A percentile compares a stretch with the other conserved stretches of the same genome.
Evolutionary conservation across 306 rosid species (phyloP).

Genomic region (Quercus suber): DNA sequence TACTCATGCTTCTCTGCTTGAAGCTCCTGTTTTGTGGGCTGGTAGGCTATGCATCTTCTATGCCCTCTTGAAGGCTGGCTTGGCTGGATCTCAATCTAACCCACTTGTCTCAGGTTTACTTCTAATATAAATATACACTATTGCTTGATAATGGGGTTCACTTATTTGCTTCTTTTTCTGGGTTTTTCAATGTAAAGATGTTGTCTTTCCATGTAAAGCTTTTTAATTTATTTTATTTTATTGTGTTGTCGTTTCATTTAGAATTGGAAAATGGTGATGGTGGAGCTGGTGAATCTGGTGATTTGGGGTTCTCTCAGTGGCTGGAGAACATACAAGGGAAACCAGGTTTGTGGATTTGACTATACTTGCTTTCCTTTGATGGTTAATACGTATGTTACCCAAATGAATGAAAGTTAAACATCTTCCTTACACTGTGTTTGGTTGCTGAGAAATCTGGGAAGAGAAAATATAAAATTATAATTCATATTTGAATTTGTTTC

Average conservation of each 20-base stretch:
- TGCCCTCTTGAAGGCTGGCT: conserved; percentile 80
- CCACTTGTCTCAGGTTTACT: conserved; percentile 75
- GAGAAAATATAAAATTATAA: neutral
- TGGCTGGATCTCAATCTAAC: conserved; percentile 83
- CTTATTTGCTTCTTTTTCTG: neutral
- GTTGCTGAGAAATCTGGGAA: neutral
- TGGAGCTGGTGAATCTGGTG: conserved; percentile 43
- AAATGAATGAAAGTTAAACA: neutral
- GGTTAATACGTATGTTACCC: neutral
- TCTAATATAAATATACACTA: neutral
- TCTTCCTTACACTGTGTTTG: neutral
- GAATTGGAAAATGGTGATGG: conserved; percentile 55
- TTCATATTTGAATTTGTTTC: neutral
- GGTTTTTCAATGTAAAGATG: neutral
- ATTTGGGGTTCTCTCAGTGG: conserved; percentile 96
- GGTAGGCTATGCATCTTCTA: conserved; percentile 82
- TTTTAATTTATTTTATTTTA: neutral
- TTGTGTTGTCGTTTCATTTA: conserved; percentile 22
- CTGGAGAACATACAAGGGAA: conserved; percentile 63
- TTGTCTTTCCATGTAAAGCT: neutral
- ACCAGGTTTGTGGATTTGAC: conserved; percentile 50
- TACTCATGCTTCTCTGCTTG: conserved; percentile 64
- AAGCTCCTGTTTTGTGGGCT: conserved; percentile 80
- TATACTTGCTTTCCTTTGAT: neutral
- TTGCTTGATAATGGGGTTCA: neutral